These are phyloP conservation scores for Pleoardoris graminearum DNA, from an alignment of 2,329 filamentous ascomycete species.

Conservation along the genomic window DNA sequence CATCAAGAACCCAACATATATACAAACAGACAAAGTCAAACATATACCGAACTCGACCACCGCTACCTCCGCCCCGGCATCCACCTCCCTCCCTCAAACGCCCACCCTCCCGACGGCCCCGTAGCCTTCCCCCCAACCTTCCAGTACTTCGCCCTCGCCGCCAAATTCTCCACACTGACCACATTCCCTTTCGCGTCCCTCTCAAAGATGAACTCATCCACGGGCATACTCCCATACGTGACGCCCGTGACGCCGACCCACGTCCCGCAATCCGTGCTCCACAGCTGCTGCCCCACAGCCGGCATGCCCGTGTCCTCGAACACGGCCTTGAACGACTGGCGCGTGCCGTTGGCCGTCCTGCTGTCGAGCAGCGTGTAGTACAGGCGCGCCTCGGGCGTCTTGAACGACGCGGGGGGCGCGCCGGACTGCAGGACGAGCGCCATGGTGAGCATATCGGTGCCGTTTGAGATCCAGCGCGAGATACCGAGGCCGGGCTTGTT, in stretches of 20 bases:
- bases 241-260: slow-evolving; percentile 29
- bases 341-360: slow-evolving; percentile 14
- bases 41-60: not conserved
- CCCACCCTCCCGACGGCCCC: not conserved
- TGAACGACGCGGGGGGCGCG: not conserved
- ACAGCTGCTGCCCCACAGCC: slow-evolving; percentile 19
- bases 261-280: slow-evolving; percentile 25
- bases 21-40: not conserved
- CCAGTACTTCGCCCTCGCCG: slow-evolving; percentile 20
- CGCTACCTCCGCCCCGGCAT: not conserved
- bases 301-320: slow-evolving; percentile 27
- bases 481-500: slow-evolving; percentile 21
- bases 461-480: slow-evolving; percentile 18
- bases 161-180: slow-evolving; percentile 27
- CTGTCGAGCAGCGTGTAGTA: slow-evolving; percentile 29
- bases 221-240: slow-evolving; percentile 26
- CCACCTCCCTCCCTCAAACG: slow-evolving; percentile 1
- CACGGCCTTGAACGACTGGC: slow-evolving; percentile 25
- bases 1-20: not conserved
- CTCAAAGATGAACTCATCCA: slow-evolving; percentile 32
- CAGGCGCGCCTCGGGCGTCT: slow-evolving; percentile 18
- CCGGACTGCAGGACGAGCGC: slow-evolving; percentile 20
- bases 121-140: slow-evolving; percentile 10
- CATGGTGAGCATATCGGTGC: slow-evolving; percentile 23
- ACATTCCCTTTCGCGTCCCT: slow-evolving; percentile 24